A percentile compares a stretch with the other conserved stretches of the same genome.
Evolutionary conservation across 129 eudicot species (phyloP).

Genomic region (Gnaphalium uliginosum): DNA sequence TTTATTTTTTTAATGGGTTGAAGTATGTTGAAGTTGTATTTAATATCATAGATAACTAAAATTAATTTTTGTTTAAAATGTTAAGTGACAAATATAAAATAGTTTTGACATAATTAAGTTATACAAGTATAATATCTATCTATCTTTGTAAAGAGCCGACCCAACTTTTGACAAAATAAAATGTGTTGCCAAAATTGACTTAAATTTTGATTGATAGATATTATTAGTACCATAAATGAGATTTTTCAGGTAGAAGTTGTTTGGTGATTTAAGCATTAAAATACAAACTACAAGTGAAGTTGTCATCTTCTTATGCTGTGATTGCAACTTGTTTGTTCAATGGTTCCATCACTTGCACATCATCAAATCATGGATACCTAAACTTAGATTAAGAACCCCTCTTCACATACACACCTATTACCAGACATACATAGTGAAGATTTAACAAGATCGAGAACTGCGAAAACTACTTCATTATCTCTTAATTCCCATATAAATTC

Average conservation of each 20-base stretch:
- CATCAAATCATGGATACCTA: neutral
- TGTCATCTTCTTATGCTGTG: slow-evolving; percentile 5
- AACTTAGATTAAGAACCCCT: neutral
- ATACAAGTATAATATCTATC: neutral
- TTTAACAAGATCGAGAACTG: too few relatives aligned
- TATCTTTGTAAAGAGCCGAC: neutral
- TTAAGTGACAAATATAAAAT: too few relatives aligned
- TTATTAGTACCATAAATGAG: slow-evolving; percentile 16
- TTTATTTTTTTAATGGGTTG: too few relatives aligned
- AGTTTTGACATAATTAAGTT: too few relatives aligned
- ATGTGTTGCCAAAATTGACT: slow-evolving; percentile 8
- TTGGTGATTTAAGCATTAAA: slow-evolving; percentile 24
- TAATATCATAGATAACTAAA: too few relatives aligned
- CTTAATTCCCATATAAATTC: too few relatives aligned
- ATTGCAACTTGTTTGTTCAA: slow-evolving; percentile 26
- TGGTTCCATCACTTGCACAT: slow-evolving; percentile 14
- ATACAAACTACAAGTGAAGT: slow-evolving; percentile 8
- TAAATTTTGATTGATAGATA: neutral
- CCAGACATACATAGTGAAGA: too few relatives aligned
- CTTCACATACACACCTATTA: too few relatives aligned
- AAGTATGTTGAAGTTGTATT: neutral
- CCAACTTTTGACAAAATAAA: neutral
- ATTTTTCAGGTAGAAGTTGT: slow-evolving; percentile 24
- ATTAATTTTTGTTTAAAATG: too few relatives aligned
- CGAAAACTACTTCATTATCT: too few relatives aligned